These are phyloP conservation scores for Malassezia slooffiae DNA, from an alignment of 1,284 basidiomycete species.

Conservation along the genomic window DNA sequence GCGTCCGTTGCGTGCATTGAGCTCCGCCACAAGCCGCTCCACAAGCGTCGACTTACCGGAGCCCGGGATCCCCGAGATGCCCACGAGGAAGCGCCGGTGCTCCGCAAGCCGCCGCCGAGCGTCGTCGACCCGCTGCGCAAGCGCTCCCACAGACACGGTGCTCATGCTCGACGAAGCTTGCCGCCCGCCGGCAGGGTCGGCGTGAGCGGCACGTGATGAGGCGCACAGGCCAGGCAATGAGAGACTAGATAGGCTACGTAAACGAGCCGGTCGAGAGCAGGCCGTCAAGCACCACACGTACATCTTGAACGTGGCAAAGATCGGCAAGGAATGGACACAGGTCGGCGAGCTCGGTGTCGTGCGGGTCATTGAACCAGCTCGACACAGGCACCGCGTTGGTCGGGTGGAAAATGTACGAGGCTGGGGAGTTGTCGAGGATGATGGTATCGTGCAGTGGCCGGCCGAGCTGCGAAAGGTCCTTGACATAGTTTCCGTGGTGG, in stretches of 20 bases:
- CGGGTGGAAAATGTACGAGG: slow-evolving; percentile 97
- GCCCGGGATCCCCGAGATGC: slow-evolving; percentile 66
- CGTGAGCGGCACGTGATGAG: no score
- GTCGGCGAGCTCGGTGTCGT: slow-evolving; percentile 87
- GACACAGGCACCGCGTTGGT: slow-evolving; percentile 98
- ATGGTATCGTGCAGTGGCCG: slow-evolving; percentile 84
- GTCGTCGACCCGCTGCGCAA: no score
- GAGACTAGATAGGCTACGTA: neutral
- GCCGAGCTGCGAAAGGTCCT: slow-evolving; percentile 93
- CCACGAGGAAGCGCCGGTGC: slow-evolving; percentile 54
- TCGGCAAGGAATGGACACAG: slow-evolving; percentile 86
- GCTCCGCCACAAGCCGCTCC: slow-evolving; percentile 51
- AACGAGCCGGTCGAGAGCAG: slow-evolving; percentile 5
- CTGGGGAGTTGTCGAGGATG: slow-evolving; percentile 96
- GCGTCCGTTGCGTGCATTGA: neutral
- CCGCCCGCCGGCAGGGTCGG: no score
- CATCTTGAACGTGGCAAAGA: slow-evolving; percentile 71
- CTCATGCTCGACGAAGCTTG: no score
- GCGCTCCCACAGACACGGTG: no score
- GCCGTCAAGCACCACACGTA: slow-evolving; percentile 74
- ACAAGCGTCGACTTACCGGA: slow-evolving; percentile 71
- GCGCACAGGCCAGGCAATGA: no score
- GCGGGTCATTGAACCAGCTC: slow-evolving; percentile 80
- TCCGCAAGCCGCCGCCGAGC: no score
- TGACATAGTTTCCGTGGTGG: slow-evolving; percentile 97